Percentiles rank a stretch among this genome's conserved stretches.
Evolutionary conservation across 441 rosid genomes (phyloP).

Genomic region (Croton laevigatus): DNA sequence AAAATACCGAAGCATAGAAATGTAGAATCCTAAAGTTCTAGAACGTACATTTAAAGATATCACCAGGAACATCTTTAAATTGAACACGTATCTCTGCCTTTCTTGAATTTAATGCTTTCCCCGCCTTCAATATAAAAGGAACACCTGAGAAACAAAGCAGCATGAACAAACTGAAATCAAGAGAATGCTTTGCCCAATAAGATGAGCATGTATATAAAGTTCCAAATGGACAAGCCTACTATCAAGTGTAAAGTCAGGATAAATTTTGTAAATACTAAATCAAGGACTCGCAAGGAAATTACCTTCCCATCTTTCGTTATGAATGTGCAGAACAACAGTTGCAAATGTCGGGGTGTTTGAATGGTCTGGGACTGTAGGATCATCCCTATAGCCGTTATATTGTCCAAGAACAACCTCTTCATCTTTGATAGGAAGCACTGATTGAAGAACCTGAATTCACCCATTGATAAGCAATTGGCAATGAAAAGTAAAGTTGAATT

Average conservation of each 20-base stretch:
- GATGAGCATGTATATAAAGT: not conserved
- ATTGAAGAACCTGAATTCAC: slow-evolving; percentile 79
- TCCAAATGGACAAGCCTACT: slow-evolving; percentile 10
- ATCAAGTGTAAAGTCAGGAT: slow-evolving; percentile 1
- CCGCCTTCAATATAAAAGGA: slow-evolving; percentile 95
- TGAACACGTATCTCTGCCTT: slow-evolving; percentile 97
- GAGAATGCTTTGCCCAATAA: slow-evolving; percentile 10
- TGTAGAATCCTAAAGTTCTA: slow-evolving; percentile 15
- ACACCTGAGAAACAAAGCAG: slow-evolving; percentile 59
- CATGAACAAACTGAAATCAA: slow-evolving; percentile 13
- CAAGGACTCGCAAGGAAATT: slow-evolving; percentile 17
- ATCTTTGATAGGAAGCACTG: slow-evolving; percentile 83
- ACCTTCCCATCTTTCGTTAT: slow-evolving; percentile 99
- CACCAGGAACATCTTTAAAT: slow-evolving; percentile 98
- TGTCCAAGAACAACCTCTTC: slow-evolving; percentile 97
- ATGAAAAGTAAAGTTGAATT: not conserved
- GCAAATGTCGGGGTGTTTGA: slow-evolving; percentile 98
- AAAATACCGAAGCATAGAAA: not conserved
- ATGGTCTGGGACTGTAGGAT: slow-evolving; percentile 84
- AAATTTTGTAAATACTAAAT: not conserved
- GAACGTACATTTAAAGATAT: slow-evolving; percentile 81
- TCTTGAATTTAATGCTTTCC: slow-evolving; percentile 90
- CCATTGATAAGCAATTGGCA: slow-evolving; percentile 22
- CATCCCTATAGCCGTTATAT: slow-evolving; percentile 85
- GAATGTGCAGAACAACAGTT: slow-evolving; percentile 70